Evolutionary conservation across 2,329 filamentous ascomycete genomes (phyloP).

Genomic region (Trichoderma hamatum): DNA sequence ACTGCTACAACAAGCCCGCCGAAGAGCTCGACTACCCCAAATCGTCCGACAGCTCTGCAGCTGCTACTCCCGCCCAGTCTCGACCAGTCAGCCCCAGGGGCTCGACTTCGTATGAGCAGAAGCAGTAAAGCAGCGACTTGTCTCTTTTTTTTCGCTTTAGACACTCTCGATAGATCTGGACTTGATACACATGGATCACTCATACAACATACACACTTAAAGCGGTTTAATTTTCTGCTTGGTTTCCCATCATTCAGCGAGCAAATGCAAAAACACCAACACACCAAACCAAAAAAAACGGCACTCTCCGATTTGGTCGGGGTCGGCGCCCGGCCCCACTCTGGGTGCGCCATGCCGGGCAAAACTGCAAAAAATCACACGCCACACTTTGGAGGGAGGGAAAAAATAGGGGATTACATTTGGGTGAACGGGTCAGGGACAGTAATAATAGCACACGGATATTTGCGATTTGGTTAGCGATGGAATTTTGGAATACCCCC

Average conservation of each 20-base stretch:
- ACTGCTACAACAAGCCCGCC: conserved; percentile 37
- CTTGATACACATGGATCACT: not conserved
- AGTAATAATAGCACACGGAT: not conserved
- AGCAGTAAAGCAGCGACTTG: too few species aligned
- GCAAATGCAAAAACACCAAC: not conserved
- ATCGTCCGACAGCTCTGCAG: not conserved
- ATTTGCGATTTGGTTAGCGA: conserved; percentile 1
- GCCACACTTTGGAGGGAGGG: not conserved
- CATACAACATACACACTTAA: not conserved
- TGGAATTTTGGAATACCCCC: conserved; percentile 18
- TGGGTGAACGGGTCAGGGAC: not conserved
- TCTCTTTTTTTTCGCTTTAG: too few species aligned
- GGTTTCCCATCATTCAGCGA: not conserved
- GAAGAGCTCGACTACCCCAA: conserved; percentile 10
- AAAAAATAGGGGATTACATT: not conserved
- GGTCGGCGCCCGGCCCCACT: conserved; percentile 18
- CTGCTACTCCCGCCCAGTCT: conserved; percentile 5
- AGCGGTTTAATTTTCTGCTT: not conserved
- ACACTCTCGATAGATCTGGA: not conserved
- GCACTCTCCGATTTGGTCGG: conserved; percentile 12
- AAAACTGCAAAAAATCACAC: not conserved
- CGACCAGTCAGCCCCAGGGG: conserved; percentile 9
- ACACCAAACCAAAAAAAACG: not conserved
- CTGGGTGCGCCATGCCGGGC: not conserved
- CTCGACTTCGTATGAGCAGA: conserved; percentile 2